Percentiles rank a stretch among this genome's conserved stretches.
Evolutionary conservation across 2,329 filamentous ascomycete species (phyloP).

Genomic region (Botryotinia globosa): DNA sequence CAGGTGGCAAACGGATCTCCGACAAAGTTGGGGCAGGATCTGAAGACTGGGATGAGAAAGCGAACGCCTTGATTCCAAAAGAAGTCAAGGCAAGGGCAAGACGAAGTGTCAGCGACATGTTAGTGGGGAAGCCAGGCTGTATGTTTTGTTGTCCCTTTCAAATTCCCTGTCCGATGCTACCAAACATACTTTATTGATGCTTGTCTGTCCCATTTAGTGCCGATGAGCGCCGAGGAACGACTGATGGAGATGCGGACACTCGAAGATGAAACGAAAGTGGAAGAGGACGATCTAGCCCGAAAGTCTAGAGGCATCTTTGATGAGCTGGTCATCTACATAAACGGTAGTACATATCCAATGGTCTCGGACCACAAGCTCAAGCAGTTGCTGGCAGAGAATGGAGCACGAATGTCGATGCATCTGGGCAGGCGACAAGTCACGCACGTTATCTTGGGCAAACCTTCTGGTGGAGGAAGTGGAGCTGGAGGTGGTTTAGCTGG

Average conservation of each 20-base stretch:
- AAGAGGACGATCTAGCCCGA: conserved; percentile 30
- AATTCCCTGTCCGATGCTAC: conserved; percentile 12
- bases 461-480: conserved; percentile 48
- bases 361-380: conserved; percentile 87
- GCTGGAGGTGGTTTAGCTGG: conserved; percentile 73
- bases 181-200: conserved; percentile 20
- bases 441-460: conserved; percentile 76
- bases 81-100: conserved; percentile 37
- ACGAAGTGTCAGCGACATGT: conserved; percentile 53
- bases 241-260: conserved; percentile 42
- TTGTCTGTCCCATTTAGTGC: conserved; percentile 37
- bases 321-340: conserved; percentile 76
- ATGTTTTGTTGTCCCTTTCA: conserved; percentile 18
- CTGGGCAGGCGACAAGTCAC: conserved; percentile 74
- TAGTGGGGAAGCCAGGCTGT: conserved; percentile 33
- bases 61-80: conserved; percentile 46
- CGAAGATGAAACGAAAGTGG: conserved; percentile 52
- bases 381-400: conserved; percentile 70
- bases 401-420: conserved; percentile 66
- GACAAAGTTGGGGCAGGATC: conserved; percentile 66
- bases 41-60: conserved; percentile 50
- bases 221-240: conserved; percentile 27
- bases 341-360: conserved; percentile 77
- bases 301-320: conserved; percentile 55
- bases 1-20: conserved; percentile 57